These are phyloP conservation scores for Neurospora sp. DNA, from an alignment of 495 filamentous ascomycete genomes.

Conservation along the genomic window DNA sequence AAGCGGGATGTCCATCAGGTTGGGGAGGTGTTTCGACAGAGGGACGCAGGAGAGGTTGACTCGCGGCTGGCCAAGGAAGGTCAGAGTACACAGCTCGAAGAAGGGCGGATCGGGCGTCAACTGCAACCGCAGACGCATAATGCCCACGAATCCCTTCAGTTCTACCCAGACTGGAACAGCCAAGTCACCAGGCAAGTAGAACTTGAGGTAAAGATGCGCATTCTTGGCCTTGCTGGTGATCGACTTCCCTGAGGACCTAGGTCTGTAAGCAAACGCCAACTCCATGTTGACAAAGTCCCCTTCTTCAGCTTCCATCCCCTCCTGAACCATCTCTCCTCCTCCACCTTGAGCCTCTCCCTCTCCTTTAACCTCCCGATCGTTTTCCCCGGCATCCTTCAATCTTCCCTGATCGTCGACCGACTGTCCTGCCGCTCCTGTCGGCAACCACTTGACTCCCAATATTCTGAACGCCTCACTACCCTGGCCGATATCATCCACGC, in stretches of 20 bases:
- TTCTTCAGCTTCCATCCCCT: conserved; percentile 64
- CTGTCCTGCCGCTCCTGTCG: conserved; percentile 50
- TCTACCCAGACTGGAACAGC: conserved; percentile 64
- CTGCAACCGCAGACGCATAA: conserved; percentile 54
- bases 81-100: conserved; percentile 57
- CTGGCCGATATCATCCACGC: conserved; percentile 60
- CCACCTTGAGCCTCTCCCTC: conserved; percentile 24
- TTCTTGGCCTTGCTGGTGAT: conserved; percentile 54
- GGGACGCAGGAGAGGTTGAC: conserved; percentile 61
- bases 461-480: conserved; percentile 56
- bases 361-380: conserved; percentile 42
- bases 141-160: conserved; percentile 54
- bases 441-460: conserved; percentile 56
- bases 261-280: conserved; percentile 58
- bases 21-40: conserved; percentile 52
- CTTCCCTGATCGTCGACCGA: conserved; percentile 47
- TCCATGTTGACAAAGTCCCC: conserved; percentile 66
- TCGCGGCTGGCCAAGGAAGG: conserved; percentile 66
- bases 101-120: conserved; percentile 65
- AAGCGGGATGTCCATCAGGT: conserved; percentile 61
- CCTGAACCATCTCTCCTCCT: conserved; percentile 31
- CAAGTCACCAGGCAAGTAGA: conserved; percentile 52
- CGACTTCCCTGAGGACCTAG: conserved; percentile 43
- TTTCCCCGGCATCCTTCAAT: conserved; percentile 24
- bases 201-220: conserved; percentile 57